phyloP scores from a whole-genome alignment of 2,329 filamentous ascomycete species.

The Ceratocystis smalleyi region DNA sequence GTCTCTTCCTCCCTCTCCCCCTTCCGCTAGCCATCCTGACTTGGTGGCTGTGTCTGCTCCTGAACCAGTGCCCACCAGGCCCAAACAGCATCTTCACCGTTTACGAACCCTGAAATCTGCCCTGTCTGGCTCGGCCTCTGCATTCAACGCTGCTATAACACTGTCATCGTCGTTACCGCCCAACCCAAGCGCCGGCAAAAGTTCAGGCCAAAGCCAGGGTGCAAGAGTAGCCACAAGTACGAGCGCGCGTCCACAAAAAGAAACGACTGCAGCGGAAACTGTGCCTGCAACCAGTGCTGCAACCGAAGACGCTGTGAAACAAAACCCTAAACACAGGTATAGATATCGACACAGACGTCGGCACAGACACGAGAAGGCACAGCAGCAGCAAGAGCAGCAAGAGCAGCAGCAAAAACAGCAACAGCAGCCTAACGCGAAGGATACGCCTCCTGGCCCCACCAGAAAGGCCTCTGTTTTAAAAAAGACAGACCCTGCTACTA shows the following conservation, averaged over 20 bases:
- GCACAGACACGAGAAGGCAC: not conserved
- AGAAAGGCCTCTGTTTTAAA: not conserved
- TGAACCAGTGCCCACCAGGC: conserved; percentile 12
- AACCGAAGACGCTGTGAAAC: conserved; percentile 1
- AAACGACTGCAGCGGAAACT: not conserved
- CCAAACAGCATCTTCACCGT: conserved; percentile 17
- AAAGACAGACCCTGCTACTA: not conserved
- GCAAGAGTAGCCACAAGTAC: not conserved
- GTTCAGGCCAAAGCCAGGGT: too few relatives aligned
- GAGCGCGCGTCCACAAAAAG: not conserved
- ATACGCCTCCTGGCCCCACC: not conserved
- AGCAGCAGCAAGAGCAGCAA: not conserved
- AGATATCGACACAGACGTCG: not conserved
- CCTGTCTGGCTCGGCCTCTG: conserved; percentile 9
- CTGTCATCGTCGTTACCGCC: not conserved
- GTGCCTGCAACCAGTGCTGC: not conserved
- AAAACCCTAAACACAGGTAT: conserved; percentile 5
- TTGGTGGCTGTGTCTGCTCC: not conserved
- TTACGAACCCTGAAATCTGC: conserved; percentile 17
- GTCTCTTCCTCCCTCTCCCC: conserved; percentile 1
- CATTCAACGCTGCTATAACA: conserved; percentile 1
- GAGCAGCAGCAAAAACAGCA: too few relatives aligned
- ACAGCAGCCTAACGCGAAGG: not conserved
- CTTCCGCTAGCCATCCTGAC: not conserved
- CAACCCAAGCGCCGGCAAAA: not conserved